Conservation (phyloP, 805 yeast species). For the Candida xyloterini region DNA sequence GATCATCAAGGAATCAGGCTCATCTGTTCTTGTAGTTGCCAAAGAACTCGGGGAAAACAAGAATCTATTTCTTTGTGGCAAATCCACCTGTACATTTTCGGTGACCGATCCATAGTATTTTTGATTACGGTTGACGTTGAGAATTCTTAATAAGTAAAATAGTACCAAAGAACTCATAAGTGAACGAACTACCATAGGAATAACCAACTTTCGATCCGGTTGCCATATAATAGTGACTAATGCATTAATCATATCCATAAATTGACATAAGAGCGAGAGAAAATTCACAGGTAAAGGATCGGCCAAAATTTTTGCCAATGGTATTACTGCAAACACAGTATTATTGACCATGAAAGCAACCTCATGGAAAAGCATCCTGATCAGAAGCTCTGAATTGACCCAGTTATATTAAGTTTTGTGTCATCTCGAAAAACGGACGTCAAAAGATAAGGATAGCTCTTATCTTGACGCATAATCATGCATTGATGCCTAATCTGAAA, state of each 20-base stretch:
- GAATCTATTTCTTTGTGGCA: constrained; percentile 5
- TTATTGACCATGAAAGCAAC: constrained; percentile 1
- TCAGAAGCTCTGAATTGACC: background rate
- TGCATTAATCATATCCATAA: constrained; percentile 2
- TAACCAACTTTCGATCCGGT: background rate
- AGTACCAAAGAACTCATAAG: background rate
- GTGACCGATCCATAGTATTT: background rate
- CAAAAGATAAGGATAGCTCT: constrained; percentile 1
- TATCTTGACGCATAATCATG: constrained; percentile 12
- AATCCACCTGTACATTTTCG: background rate
- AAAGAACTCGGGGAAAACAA: constrained; percentile 11
- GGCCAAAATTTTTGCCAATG: background rate
- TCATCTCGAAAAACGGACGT: constrained; percentile 2
- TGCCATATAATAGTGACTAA: background rate
- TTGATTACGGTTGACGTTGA: background rate
- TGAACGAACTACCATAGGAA: background rate
- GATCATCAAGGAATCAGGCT: constrained; percentile 7
- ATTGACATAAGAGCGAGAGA: background rate
- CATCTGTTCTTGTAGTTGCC: constrained; percentile 4
- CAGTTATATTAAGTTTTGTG: constrained; percentile 1
- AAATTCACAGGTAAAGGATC: background rate
- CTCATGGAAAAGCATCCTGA: background rate
- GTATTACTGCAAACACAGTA: constrained; percentile 3
- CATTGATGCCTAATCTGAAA: background rate
- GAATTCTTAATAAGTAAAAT: background rate